Evolutionary conservation across 2,329 filamentous ascomycete species (phyloP).

Genomic region (Cyclaneusma minus): DNA sequence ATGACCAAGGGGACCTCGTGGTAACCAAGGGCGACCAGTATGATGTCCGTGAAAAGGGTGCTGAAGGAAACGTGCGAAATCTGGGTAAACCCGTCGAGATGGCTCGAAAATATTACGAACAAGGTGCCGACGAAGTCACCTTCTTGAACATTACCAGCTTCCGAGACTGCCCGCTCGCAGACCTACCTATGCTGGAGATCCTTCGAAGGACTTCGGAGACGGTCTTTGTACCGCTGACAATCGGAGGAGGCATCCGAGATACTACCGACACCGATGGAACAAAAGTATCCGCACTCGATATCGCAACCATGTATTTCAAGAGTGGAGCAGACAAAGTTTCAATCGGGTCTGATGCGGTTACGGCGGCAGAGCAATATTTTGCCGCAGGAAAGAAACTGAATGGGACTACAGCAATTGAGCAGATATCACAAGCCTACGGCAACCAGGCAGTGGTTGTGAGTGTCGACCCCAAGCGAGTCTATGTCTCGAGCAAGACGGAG

Average conservation of each 20-base stretch:
- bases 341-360: conserved; percentile 88
- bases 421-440: conserved; percentile 84
- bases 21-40: conserved; percentile 99
- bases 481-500: conserved; percentile 54
- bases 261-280: conserved; percentile 80
- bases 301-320: conserved; percentile 95
- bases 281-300: conserved; percentile 75
- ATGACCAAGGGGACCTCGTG: conserved; percentile 86
- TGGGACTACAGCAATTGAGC: conserved; percentile 85
- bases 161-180: conserved; percentile 82
- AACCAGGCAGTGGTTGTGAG: conserved; percentile 94
- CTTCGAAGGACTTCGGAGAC: conserved; percentile 72
- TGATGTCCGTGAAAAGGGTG: conserved; percentile 81
- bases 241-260: conserved; percentile 90
- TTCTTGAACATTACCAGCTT: conserved; percentile 98
- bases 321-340: conserved; percentile 95
- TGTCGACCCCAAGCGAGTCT: conserved; percentile 84
- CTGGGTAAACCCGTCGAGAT: conserved; percentile 94
- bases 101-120: conserved; percentile 85
- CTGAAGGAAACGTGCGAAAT: conserved; percentile 61
- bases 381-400: conserved; percentile 49
- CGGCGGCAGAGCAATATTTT: conserved; percentile 85
- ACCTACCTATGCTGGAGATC: conserved; percentile 92
- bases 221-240: conserved; percentile 89
- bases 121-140: conserved; percentile 91